Evolutionary conservation across 257 asterid species (phyloP).

Genomic region (Solanum sejunctum): DNA sequence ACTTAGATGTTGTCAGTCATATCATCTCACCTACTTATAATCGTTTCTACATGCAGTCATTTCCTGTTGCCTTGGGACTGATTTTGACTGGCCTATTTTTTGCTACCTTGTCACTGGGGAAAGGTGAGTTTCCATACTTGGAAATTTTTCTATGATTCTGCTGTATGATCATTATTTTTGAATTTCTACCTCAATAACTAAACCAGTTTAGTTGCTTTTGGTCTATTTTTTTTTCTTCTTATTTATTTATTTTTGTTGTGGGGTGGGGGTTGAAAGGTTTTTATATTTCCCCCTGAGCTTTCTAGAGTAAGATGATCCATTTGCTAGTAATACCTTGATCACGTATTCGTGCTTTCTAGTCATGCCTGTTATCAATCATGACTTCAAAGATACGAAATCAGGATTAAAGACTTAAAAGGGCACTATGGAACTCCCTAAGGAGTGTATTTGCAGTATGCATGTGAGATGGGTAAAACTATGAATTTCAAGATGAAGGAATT

Average conservation of each 20-base stretch:
- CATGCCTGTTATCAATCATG: not conserved
- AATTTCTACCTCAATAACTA: not conserved
- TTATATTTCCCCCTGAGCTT: not conserved
- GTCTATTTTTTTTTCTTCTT: not conserved
- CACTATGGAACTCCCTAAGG: not conserved
- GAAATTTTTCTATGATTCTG: not conserved
- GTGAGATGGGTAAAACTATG: not conserved
- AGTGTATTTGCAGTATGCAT: not conserved
- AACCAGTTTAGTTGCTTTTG: not conserved
- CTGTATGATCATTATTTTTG: not conserved
- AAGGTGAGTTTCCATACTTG: constrained; percentile 41
- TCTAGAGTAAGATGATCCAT: not conserved
- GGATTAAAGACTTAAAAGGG: not conserved
- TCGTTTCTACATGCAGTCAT: constrained; percentile 47
- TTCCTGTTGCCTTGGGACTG: constrained; percentile 58
- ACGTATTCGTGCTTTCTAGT: not conserved
- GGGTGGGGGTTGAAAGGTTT: not conserved
- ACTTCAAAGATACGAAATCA: not conserved
- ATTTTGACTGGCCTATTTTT: constrained; percentile 53
- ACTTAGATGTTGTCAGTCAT: not conserved
- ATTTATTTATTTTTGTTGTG: not conserved
- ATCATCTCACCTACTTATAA: not conserved
- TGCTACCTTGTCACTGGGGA: constrained; percentile 43
- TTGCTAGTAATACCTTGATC: not conserved
- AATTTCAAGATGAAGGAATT: not conserved